A percentile compares a stretch with the other conserved stretches of the same genome.
Evolutionary conservation across 352 stramenopile genomes (phyloP).

Genomic region (Globisporangium canariense): DNA sequence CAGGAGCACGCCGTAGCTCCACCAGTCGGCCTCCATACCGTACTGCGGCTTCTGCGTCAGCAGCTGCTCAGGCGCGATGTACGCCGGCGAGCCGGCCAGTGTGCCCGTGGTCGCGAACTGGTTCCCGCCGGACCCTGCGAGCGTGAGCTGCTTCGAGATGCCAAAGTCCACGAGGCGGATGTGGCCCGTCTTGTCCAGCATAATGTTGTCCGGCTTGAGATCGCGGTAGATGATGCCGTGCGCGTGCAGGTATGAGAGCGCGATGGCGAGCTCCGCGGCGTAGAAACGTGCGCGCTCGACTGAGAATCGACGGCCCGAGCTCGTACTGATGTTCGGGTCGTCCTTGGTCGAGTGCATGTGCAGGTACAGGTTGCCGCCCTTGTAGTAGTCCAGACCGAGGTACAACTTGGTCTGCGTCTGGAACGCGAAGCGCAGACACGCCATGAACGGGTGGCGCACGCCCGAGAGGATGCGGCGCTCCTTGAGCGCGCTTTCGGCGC

Average conservation of each 20-base stretch:
- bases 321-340: slow-evolving; percentile 73
- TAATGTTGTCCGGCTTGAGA: slow-evolving; percentile 88
- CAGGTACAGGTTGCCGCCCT: slow-evolving; percentile 80
- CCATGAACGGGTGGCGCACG: slow-evolving; percentile 77
- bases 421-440: slow-evolving; percentile 82
- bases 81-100: slow-evolving; percentile 76
- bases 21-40: slow-evolving; percentile 88
- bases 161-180: slow-evolving; percentile 89
- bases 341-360: slow-evolving; percentile 88
- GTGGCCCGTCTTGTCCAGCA: slow-evolving; percentile 85
- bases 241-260: slow-evolving; percentile 83
- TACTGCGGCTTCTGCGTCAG: slow-evolving; percentile 84
- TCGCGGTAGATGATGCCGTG: slow-evolving; percentile 87
- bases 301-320: slow-evolving; percentile 61
- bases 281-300: slow-evolving; percentile 82
- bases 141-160: slow-evolving; percentile 82
- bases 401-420: slow-evolving; percentile 83
- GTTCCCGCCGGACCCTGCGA: slow-evolving; percentile 18
- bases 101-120: slow-evolving; percentile 68
- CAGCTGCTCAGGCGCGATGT: slow-evolving; percentile 83
- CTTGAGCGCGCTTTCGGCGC: slow-evolving; percentile 69
- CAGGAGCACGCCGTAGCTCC: slow-evolving; percentile 87
- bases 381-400: slow-evolving; percentile 83
- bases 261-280: slow-evolving; percentile 82
- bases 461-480: slow-evolving; percentile 74